Percentiles rank a stretch among this genome's conserved stretches.
phyloP scores from a whole-genome alignment of 1,284 basidiomycete species.

The Irpex rosettiformis region DNA sequence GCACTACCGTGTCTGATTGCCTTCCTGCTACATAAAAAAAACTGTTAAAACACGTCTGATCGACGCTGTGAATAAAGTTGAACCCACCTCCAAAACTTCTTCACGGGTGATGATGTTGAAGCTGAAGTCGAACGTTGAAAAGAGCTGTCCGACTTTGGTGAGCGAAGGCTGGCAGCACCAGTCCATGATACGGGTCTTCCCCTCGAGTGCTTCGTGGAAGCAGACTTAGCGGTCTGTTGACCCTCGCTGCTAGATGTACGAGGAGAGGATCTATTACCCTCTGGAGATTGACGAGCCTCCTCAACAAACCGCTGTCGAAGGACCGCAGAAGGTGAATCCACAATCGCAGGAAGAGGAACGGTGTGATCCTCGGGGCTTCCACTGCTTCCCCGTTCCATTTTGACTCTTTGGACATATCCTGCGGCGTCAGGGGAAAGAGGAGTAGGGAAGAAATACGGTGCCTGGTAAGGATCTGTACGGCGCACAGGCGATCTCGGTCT shows the following conservation, averaged over 20 bases:
- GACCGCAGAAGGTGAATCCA: neutral
- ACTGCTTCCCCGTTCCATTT: slow-evolving; percentile 20
- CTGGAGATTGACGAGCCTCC: neutral
- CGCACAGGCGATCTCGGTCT: slow-evolving; percentile 19
- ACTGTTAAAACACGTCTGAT: neutral
- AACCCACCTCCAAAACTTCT: neutral
- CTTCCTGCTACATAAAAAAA: neutral
- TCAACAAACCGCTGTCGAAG: neutral
- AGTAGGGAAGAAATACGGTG: slow-evolving; percentile 55
- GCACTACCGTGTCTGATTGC: neutral
- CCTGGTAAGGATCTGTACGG: slow-evolving; percentile 58
- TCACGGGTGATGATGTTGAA: neutral
- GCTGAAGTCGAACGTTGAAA: neutral
- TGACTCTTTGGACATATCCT: slow-evolving; percentile 30
- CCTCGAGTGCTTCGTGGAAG: neutral
- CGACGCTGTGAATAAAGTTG: neutral
- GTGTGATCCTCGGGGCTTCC: neutral
- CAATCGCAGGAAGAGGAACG: neutral
- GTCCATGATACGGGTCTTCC: neutral
- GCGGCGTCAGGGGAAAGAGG: slow-evolving; percentile 37
- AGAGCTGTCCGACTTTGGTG: neutral
- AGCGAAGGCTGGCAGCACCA: neutral
- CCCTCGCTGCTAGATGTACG: neutral
- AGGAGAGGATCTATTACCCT: neutral
- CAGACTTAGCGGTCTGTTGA: neutral